Evolutionary conservation across 805 yeast genomes (phyloP).

Genomic region (Candida ovalis): DNA sequence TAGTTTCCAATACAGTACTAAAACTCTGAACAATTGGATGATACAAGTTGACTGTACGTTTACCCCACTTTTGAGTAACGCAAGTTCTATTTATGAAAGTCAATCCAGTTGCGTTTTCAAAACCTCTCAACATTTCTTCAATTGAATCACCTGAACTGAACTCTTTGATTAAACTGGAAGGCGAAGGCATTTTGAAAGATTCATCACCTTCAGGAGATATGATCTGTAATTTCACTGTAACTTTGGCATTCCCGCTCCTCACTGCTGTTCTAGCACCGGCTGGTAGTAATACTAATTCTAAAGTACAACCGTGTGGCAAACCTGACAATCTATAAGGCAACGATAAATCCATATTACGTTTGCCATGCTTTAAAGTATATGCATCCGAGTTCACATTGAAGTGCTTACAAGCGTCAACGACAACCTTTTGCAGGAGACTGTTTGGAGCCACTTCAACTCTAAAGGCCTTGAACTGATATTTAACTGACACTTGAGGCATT

Average conservation of each 20-base stretch:
- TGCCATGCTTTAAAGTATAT: conserved; percentile 26
- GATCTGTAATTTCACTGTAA: conserved; percentile 23
- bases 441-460: conserved; percentile 35
- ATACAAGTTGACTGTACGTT: conserved; percentile 6
- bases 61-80: not conserved
- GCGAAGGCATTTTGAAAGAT: conserved; percentile 9
- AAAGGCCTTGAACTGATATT: conserved; percentile 31
- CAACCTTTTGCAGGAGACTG: conserved; percentile 34
- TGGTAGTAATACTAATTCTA: conserved; percentile 24
- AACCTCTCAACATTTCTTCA: conserved; percentile 12
- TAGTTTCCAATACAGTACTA: conserved; percentile 14
- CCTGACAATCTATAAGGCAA: conserved; percentile 42
- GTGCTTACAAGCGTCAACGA: conserved; percentile 32
- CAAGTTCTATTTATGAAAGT: conserved; percentile 7
- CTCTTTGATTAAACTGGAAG: conserved; percentile 11
- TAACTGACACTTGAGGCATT: conserved; percentile 38
- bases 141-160: conserved; percentile 10
- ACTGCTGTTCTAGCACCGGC: conserved; percentile 1
- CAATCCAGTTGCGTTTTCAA: conserved; percentile 10
- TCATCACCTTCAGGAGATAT: conserved; percentile 16
- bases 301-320: conserved; percentile 42
- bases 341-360: conserved; percentile 32
- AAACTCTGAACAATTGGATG: conserved; percentile 25
- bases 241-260: conserved; percentile 2
- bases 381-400: conserved; percentile 30